Base-by-base conservation (phyloP, 2,329 filamentous ascomycete species). In the Emergomyces africanus region DNA sequence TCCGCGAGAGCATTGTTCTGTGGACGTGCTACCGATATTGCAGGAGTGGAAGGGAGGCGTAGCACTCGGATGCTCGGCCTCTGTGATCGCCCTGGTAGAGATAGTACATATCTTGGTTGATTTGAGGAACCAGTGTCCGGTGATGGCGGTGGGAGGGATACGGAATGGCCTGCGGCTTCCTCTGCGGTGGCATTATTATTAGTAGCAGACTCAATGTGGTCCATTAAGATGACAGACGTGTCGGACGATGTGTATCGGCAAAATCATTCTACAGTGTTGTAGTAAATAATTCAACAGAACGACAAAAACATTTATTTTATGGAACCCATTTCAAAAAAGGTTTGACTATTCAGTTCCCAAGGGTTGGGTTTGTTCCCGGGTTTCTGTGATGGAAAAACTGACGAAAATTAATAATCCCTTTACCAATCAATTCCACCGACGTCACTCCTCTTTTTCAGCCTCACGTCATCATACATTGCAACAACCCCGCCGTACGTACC, bases 181-280 rank as follows among this genome's bases (percentile, higher is more conserved):
- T 51, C 58, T 6, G 14, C 23, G 33, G 28, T 33, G 54, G 54
- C 41, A 25, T 53, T 39, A 18, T 61, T 54, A 25, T 53, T 39
- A 18, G 59, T 54, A 33, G 51, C 64, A 42, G 66, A 64, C 64
- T 74, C 72, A 63, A 74, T 74, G 62, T 61, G 71, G 70, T 74
- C 71, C 72, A 74, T 74, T 60, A 57, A 44, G 9, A 20, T 37
- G 5, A 25, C 15, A 37, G 41, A 33, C 20, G 20, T n/a, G 54
- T 44, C 23, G 39, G 9, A 23, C n/a, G 14, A 44, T 23, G 23
- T 23, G 23, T 30, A n/a, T 46, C 54, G 23, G 12, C 49, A 35
- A 1, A 3, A 28, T 12, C 39, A 55, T 28, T 28, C 28, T 33
- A 20, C 23, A 8, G 23, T 44, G 12, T n/a, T n/a, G n/a, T 30